These are phyloP conservation scores for Tothia fuscella DNA, from an alignment of 2,329 filamentous ascomycete genomes.

Conservation along the genomic window DNA sequence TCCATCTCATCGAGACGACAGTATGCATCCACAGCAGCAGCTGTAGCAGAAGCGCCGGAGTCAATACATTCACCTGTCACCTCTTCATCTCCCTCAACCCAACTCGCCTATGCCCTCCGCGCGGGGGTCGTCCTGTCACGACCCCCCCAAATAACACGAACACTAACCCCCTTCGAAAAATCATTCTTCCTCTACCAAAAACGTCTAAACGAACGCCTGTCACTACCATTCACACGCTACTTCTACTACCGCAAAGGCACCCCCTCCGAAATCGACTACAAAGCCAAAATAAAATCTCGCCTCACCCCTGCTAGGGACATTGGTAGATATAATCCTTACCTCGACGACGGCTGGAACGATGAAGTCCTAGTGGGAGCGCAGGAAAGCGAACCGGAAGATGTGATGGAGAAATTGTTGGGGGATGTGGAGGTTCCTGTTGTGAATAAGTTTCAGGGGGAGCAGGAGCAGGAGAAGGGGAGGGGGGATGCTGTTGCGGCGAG, in stretches of 20 bases:
- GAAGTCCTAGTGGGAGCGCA: slow-evolving; percentile 67
- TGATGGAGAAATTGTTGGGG: slow-evolving; percentile 57
- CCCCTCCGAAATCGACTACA: slow-evolving; percentile 76
- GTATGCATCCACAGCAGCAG: slow-evolving; percentile 26
- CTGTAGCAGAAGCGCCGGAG: slow-evolving; percentile 19
- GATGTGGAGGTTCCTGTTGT: slow-evolving; percentile 54
- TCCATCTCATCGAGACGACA: slow-evolving; percentile 26
- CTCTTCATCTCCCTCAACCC: slow-evolving; percentile 26
- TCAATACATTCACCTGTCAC: slow-evolving; percentile 13
- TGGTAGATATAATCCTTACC: slow-evolving; percentile 68
- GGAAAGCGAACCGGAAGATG: slow-evolving; percentile 49
- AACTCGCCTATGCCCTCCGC: slow-evolving; percentile 31
- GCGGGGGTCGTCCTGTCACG: slow-evolving; percentile 76
- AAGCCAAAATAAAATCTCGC: slow-evolving; percentile 68
- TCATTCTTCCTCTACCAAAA: slow-evolving; percentile 96
- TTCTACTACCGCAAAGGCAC: slow-evolving; percentile 95
- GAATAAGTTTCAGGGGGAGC: slow-evolving; percentile 11
- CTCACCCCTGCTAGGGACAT: slow-evolving; percentile 72
- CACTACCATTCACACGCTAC: slow-evolving; percentile 73
- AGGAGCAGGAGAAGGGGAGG: slow-evolving; percentile 44
- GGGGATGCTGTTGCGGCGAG: slow-evolving; percentile 41
- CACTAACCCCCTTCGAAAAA: slow-evolving; percentile 78
- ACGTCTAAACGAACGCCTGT: slow-evolving; percentile 84
- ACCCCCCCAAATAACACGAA: slow-evolving; percentile 73
- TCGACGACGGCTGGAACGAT: slow-evolving; percentile 75